A percentile compares a stretch with the other conserved stretches of the same genome.
Evolutionary conservation across 2,329 filamentous ascomycete genomes (phyloP).

Genomic region (Venturia asperata): DNA sequence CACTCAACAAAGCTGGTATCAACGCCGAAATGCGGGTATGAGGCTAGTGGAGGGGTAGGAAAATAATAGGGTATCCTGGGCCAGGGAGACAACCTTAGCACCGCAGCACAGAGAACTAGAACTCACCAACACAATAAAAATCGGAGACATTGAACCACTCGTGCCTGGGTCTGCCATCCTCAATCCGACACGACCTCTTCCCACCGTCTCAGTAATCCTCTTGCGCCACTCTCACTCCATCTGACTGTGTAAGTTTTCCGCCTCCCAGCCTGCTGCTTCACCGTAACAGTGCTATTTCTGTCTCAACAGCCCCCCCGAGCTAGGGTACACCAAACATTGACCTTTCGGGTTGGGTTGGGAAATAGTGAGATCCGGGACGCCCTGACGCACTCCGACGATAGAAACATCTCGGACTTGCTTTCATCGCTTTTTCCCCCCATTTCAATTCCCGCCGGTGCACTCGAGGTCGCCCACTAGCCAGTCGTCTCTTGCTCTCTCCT

Average conservation of each 20-base stretch:
- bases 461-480: neutral
- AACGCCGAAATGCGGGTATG: neutral
- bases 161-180: neutral
- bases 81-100: neutral
- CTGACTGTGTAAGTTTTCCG: neutral
- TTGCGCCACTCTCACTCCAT: neutral
- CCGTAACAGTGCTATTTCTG: slow-evolving; percentile 9
- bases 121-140: neutral
- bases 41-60: neutral
- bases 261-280: neutral
- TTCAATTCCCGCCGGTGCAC: slow-evolving; percentile 9
- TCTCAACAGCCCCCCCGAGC: slow-evolving; percentile 11
- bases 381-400: slow-evolving; percentile 10
- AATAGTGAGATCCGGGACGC: slow-evolving; percentile 4
- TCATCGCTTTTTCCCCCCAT: neutral
- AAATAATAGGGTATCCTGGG: neutral
- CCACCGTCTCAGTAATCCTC: neutral
- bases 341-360: slow-evolving; percentile 13
- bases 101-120: too few relatives aligned
- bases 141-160: neutral
- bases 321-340: neutral
- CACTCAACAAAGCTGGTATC: slow-evolving; percentile 1
- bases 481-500: slow-evolving; percentile 9
- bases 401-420: slow-evolving; percentile 11
- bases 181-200: neutral